phyloP scores from a whole-genome alignment of 495 filamentous ascomycete genomes.

The Tuber microsphaerosporum region DNA sequence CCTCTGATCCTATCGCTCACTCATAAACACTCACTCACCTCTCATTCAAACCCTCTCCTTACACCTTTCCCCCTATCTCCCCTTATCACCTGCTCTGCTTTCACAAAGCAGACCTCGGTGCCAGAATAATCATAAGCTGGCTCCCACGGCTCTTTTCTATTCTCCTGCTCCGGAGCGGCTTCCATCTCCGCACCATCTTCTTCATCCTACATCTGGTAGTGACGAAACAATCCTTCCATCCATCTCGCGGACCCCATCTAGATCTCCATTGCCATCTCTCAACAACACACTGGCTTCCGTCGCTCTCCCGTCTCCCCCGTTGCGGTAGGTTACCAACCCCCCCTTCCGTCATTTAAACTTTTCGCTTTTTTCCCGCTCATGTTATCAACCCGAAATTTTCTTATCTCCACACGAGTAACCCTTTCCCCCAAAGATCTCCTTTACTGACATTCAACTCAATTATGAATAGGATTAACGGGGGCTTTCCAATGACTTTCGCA shows the following conservation, averaged over 20 bases:
- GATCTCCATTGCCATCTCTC: conserved; percentile 38
- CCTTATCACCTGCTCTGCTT: conserved; percentile 30
- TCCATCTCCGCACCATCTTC: conserved; percentile 40
- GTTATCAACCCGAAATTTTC: conserved; percentile 36
- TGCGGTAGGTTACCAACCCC: conserved; percentile 38
- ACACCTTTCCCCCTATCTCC: conserved; percentile 6
- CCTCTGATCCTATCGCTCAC: conserved; percentile 9
- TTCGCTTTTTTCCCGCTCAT: conserved; percentile 24
- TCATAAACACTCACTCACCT: conserved; percentile 6
- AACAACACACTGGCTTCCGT: conserved; percentile 41
- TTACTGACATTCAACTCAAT: conserved; percentile 32
- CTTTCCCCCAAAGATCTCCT: conserved; percentile 26
- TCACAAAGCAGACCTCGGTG: conserved; percentile 39
- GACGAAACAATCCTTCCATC: conserved; percentile 37
- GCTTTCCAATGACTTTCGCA: conserved; percentile 41
- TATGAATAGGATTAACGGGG: conserved; percentile 39
- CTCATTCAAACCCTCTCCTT: conserved; percentile 7
- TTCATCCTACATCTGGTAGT: conserved; percentile 34
- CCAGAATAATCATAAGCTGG: conserved; percentile 40
- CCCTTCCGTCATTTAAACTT: conserved; percentile 21
- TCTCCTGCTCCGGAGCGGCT: conserved; percentile 41
- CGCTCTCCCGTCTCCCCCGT: conserved; percentile 41
- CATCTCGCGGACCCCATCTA: conserved; percentile 40
- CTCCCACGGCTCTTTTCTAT: conserved; percentile 40
- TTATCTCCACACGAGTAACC: conserved; percentile 35